A percentile compares a stretch with the other conserved stretches of the same genome.
Conservation (phyloP, 2,329 filamentous ascomycete genomes). For the Xylogone sp. region DNA sequence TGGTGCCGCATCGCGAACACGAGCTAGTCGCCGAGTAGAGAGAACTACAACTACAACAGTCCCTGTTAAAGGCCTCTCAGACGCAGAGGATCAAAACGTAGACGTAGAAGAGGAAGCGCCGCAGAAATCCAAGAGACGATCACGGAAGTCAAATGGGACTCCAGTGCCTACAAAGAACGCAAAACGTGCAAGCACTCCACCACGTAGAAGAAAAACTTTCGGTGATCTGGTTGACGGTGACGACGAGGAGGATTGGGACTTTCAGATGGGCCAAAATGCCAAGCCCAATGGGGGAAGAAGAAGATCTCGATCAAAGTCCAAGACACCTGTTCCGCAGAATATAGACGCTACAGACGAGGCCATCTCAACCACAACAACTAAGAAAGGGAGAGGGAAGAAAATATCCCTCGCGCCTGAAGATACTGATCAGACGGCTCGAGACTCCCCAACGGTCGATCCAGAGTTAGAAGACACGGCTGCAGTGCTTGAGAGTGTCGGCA, state of each 20-base stretch:
- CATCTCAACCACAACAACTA: conserved; percentile 8
- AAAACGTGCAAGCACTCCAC: conserved; percentile 18
- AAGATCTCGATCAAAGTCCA: conserved; percentile 19
- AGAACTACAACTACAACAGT: conserved; percentile 27
- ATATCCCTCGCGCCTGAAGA: conserved; percentile 14
- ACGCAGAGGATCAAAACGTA: conserved; percentile 21
- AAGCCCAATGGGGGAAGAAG: conserved; percentile 18
- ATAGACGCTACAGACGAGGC: neutral
- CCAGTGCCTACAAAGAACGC: conserved; percentile 29
- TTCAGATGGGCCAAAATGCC: conserved; percentile 17
- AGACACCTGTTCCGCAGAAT: conserved; percentile 9
- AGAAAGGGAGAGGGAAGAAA: conserved; percentile 18
- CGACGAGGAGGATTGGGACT: conserved; percentile 19
- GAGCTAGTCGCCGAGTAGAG: conserved; percentile 16
- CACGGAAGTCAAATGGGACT: conserved; percentile 36
- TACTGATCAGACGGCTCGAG: no score
- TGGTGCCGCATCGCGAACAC: conserved; percentile 13
- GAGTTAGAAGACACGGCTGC: conserved; percentile 2
- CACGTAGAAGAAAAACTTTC: conserved; percentile 19
- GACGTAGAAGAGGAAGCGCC: conserved; percentile 28
- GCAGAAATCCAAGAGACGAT: conserved; percentile 35
- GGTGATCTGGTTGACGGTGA: conserved; percentile 19
- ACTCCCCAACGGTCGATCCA: conserved; percentile 3
- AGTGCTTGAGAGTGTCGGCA: conserved; percentile 5
- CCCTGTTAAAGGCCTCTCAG: conserved; percentile 27